Evolutionary conservation across 108 stramenopile genomes (phyloP).

Genomic region (Licmophora abbreviata): DNA sequence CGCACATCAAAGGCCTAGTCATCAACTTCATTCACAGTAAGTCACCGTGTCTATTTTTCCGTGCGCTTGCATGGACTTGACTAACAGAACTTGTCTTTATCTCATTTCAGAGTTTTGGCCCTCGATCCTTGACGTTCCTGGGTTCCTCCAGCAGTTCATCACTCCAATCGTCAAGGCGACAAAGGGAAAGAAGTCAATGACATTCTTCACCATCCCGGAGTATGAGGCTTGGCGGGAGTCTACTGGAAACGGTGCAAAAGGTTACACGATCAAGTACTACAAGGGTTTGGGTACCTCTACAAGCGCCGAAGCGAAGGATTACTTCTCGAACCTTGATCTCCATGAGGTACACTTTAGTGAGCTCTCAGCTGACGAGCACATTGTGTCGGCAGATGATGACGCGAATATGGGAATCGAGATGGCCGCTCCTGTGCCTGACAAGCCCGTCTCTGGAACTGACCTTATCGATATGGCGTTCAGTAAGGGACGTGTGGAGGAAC

Average conservation of each 20-base stretch:
- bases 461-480: constrained; percentile 98
- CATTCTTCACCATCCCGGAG: constrained; percentile 94
- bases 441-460: constrained; percentile 27
- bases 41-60: not conserved
- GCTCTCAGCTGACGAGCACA: constrained; percentile 41
- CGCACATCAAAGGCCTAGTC: constrained; percentile 99
- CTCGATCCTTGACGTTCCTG: constrained; percentile 85
- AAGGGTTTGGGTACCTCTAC: constrained; percentile 99
- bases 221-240: constrained; percentile 89
- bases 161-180: constrained; percentile 98
- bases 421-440: constrained; percentile 13
- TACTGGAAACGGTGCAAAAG: constrained; percentile 84
- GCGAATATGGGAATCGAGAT: constrained; percentile 15
- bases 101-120: constrained; percentile 95
- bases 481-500: constrained; percentile 90
- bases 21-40: constrained; percentile 97
- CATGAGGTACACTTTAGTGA: constrained; percentile 65
- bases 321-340: constrained; percentile 65
- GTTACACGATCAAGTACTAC: constrained; percentile 97
- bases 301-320: constrained; percentile 89
- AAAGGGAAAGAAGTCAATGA: constrained; percentile 71
- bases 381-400: constrained; percentile 22
- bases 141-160: constrained; percentile 98
- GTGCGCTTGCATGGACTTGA: not conserved
- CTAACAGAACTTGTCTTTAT: constrained; percentile 1